These are phyloP conservation scores for Leccinum imitatum DNA, from an alignment of 768 basidiomycete species.

Conservation along the genomic window DNA sequence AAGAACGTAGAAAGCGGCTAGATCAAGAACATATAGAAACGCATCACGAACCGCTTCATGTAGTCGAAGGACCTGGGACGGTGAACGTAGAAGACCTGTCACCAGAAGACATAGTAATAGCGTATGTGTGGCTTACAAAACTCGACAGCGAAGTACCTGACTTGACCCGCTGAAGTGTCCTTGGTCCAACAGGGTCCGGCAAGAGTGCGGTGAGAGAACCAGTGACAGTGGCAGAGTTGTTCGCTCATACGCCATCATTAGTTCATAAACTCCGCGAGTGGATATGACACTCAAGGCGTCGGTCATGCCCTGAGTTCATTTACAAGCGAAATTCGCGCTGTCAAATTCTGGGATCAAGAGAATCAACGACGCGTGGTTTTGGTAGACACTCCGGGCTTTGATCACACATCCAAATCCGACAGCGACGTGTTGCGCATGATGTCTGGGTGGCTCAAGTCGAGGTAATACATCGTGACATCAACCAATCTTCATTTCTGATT, in stretches of 20 bases:
- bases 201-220: conserved; percentile 12
- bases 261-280: conserved; percentile 14
- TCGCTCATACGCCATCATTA: background rate
- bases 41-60: background rate
- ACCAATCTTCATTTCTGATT: background rate
- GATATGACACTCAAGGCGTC: background rate
- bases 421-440: conserved; percentile 11
- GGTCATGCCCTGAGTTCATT: conserved; percentile 16
- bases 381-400: conserved; percentile 29
- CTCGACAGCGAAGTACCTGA: background rate
- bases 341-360: conserved; percentile 8
- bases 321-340: conserved; percentile 6
- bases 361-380: conserved; percentile 10
- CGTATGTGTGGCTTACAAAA: conserved; percentile 3
- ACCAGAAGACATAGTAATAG: conserved; percentile 10
- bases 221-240: background rate
- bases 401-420: conserved; percentile 18
- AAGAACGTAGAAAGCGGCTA: background rate
- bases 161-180: conserved; percentile 3
- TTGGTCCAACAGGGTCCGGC: conserved; percentile 15
- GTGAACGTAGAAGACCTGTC: conserved; percentile 1
- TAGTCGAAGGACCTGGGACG: background rate
- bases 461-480: background rate
- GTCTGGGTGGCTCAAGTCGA: conserved; percentile 15
- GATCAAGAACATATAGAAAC: background rate